Evolutionary conservation across 306 rosid genomes (phyloP), one percentile per base, ranked within the genome.

Genomic region (Casuarina glauca): DNA sequence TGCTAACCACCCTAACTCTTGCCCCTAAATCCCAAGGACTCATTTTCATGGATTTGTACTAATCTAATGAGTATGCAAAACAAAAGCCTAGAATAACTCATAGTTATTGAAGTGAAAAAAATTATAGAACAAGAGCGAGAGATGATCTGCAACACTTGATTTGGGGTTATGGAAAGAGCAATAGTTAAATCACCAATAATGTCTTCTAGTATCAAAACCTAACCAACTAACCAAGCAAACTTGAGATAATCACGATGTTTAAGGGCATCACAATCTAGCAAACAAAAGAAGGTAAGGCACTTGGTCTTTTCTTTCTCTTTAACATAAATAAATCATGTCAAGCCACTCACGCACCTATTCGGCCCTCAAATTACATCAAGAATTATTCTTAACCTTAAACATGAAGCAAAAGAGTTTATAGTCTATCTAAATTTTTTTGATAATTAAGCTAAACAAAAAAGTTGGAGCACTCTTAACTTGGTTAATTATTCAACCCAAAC

Each of bases 121-220:
- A 48, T 17, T 64, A 2, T 20, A 58, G 7, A 39, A 11, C 70
- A 8, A 45, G 32, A 69, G 17, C 64, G 20, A 55, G 72, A 36
- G 71, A 48, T 45, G 17, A 45, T 67, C 41, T 52, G 49, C 66
- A 74, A 15, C 71, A 94, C 98, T 97, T 92, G 81, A 89, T 94
- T 94, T 58, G 98, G 98, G 62, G 98, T 90, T 84, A 94, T 90
- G 74, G 97, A 96, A 61, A 97, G 96, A 61, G 98, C 91, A 87
- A 94, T 97, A 52, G 97, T 91, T 5, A 97, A 82, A 76, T 96
- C 94, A 50, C 98, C 97, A 46, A 94, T 87, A 58, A 96, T 92
- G 78, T 94, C 90, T 86, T 94, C 98, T 58, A 94, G 92, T 74
- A 94, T 88, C 70, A 94, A 73, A 80, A 92, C 87, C 98, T 97